Base-by-base conservation (phyloP, 768 basidiomycete species). In the Leucogyrophana mollusca region DNA sequence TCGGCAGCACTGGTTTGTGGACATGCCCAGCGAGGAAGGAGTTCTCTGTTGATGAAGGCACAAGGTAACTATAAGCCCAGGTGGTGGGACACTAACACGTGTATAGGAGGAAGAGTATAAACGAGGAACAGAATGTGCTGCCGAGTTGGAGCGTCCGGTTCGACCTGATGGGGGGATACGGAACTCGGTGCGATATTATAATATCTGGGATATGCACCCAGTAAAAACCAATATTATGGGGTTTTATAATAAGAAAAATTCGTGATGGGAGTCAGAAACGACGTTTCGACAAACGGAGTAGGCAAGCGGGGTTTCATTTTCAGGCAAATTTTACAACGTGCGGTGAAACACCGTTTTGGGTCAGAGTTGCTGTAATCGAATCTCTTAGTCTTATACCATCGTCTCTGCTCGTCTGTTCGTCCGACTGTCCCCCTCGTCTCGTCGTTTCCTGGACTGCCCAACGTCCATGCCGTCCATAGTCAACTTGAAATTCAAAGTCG, bases 401-500 rank as follows among this genome's bases (percentile, higher is more conserved):
- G 52, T 52, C 53, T 49, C 40, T 51, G 20, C 21, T 34, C 42
- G 25, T 32, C 13, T 37, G 34, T 22, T 35, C 53, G 43, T 44
- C 43, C 18, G 14, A 22, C 34, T 43, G 21, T 45, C 11, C 24
- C 36, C 11, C 22, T 10, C 33, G 14, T 14, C 23, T 25, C 20
- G 18, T 21, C 32, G 50, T 58, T 59, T 37, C 40, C 39, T 45
- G 44, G 44, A 20, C 40, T 3, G 37, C 40, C 14, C 24, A n/a
- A 30, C 17, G 48, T 49, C 34, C 57, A 87, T 87, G 85, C 85
- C 85, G 72, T 80, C 82, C 72, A 87, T 87, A 69, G 80, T 85
- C 72, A 87, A 87, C 67, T 82, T 87, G 78, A 87, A 87, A 80
- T 87, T 86, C 81, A 87, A 87, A 74, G 87, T 79, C 56, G 40